Base-by-base conservation (phyloP, 164 flowering plant species). In the Nymphaea colorata region DNA sequence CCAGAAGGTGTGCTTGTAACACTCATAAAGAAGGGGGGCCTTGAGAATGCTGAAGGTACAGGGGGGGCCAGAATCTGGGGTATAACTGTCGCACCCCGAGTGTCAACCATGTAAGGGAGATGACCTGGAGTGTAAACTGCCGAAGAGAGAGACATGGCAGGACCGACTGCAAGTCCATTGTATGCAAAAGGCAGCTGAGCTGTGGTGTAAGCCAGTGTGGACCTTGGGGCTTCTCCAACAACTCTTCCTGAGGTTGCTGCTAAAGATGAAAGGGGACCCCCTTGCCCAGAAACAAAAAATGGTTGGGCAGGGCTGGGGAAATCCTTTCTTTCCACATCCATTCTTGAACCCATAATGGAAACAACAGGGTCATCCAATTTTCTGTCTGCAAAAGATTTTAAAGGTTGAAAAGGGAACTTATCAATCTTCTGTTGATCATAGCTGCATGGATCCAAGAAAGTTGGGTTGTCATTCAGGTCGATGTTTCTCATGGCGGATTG, bases 391-490 rank as follows among this genome's bases (percentile, higher is more conserved):
- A 66, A 77, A 12, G 79, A 64, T 68, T 66, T 77, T 10, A 63
- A 70, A 63, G 66, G 78, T 60, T 75, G 81, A 41, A 72, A 65
- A 70, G 84, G 69, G 59, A 70, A 68, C 67, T 70, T 75, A 15
- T 70, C 76, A 41, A 70, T 65, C 68, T 62, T 72, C 51, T 67
- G 69, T 47, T 66, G 76, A 41, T 75, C 77, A 42, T 76, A 74
- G 64, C 83, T 82, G 70, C 16, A 42, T 6, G 64, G 25, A 44
- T 78, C 82, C 25, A 77, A 73, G 64, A 73, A 44, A 57, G 68
- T 66, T 4, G 87, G 88, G 60, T 77, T 79, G 71, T 86, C 96
- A 78, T 93, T 93, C 79, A 93, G 79, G 74, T 93, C 90, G 67
- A 91, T 69, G 80, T 88, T 83, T 76, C 83, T 82, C 78, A 82